Base-by-base conservation (phyloP, 139 green algal species). In the Volvox reticuliferus region DNA sequence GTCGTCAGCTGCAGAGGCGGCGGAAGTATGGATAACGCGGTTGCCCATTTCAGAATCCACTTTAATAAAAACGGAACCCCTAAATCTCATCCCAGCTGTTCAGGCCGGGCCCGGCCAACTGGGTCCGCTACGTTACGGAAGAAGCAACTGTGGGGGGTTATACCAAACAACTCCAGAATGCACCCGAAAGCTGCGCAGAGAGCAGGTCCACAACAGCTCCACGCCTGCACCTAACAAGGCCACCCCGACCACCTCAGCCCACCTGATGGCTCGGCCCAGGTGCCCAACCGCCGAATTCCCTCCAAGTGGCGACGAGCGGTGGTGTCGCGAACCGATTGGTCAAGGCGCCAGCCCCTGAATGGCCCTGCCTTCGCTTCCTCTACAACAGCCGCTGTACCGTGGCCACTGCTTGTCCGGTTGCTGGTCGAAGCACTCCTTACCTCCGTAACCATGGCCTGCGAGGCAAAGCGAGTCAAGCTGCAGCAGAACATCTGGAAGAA, bases 281-380 rank as follows among this genome's bases (percentile, higher is more conserved):
- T 16, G 3, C 55, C 76, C 37, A 95, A 92, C 44, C 94, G 76
- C 20, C 19, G 35, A 13, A 95, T 91, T 0, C 88, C 94, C 37
- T 94, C 92, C 82, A 93, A 33, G 91, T 95, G 93, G 0, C 94
- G 91, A n/a, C 89, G 30, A 16, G 92, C 90, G 32, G 93, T 94
- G 37, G 91, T 91, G 81, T 95, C 94, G 2, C 68, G 68, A 26
- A 92, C 84, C 12, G 79, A 91, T 79, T 90, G 73, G 88, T 93
- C 89, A 17, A 95, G 77, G 1, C 91, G 89, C 93, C 91, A 95
- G 1, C 36, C 62, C 61, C 21, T 24, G 32, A 82, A 89, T 17
- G 24, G 3, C 82, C 61, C 62, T 33, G 81, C 81, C 81, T 22
- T 17, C 62, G 81, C 81, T 33, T 32, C 62, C n/a, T 62, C 30